phyloP scores from a whole-genome alignment of 2,329 filamentous ascomycete species.

The Diaporthe sp. region DNA sequence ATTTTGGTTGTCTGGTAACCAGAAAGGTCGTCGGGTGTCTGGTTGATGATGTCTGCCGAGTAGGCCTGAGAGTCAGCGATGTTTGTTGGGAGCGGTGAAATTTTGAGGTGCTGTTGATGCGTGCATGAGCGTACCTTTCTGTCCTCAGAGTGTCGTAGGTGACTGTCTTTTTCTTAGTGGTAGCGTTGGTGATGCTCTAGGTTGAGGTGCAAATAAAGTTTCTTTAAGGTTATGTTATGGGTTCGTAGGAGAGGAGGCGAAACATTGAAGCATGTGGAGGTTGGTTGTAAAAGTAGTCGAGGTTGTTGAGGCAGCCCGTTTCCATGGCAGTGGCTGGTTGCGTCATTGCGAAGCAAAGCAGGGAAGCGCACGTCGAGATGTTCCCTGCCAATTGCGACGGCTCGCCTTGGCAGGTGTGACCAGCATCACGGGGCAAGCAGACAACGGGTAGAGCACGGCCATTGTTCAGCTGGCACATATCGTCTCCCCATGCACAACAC shows the following conservation, averaged over 20 bases:
- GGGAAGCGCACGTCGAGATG: conserved; percentile 14
- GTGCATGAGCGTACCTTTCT: not conserved
- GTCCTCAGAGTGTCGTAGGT: not conserved
- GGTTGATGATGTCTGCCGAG: not conserved
- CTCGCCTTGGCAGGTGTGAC: conserved; percentile 29
- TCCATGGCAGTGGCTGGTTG: conserved; percentile 24
- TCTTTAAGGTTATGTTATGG: no score
- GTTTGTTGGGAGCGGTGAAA: no score
- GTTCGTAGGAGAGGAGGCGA: not conserved
- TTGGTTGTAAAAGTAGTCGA: not conserved
- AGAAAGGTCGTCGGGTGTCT: not conserved
- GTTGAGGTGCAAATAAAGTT: not conserved
- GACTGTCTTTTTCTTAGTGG: not conserved
- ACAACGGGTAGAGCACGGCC: not conserved
- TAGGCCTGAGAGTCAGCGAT: not conserved
- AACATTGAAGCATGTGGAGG: not conserved
- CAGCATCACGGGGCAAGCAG: conserved; percentile 15
- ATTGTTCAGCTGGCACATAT: not conserved
- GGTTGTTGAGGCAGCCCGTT: conserved; percentile 18
- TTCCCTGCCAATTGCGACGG: conserved; percentile 16
- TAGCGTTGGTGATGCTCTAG: not conserved
- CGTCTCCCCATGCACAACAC: not conserved
- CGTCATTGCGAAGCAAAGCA: conserved; percentile 32
- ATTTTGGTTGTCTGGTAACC: no score
- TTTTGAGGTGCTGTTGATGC: no score